Conservation (phyloP, 805 yeast genomes). For the Naumovozyma baii region DNA sequence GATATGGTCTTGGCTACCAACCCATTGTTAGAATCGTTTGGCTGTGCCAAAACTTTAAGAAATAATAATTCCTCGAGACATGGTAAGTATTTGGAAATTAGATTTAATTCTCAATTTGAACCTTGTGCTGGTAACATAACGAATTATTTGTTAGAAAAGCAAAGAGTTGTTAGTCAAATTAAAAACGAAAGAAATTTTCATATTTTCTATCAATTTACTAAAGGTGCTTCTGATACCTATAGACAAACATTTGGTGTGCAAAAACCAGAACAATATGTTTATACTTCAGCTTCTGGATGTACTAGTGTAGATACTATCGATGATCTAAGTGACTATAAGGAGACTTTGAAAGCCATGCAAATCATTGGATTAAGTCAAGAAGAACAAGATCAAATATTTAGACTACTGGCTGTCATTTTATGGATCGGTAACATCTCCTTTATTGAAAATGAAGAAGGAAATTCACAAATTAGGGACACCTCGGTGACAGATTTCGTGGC, state of each 20-base stretch:
- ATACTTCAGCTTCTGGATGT: constrained; percentile 81
- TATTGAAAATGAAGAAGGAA: constrained; percentile 77
- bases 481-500: constrained; percentile 94
- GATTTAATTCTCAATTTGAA: constrained; percentile 69
- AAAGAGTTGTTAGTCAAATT: constrained; percentile 93
- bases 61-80: constrained; percentile 96
- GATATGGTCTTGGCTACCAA: constrained; percentile 98
- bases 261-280: constrained; percentile 83
- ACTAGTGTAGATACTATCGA: constrained; percentile 79
- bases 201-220: constrained; percentile 91
- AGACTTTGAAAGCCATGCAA: constrained; percentile 77
- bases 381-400: constrained; percentile 87
- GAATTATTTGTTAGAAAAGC: constrained; percentile 86
- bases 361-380: constrained; percentile 71
- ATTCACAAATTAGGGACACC: constrained; percentile 69
- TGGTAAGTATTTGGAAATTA: constrained; percentile 90
- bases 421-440: constrained; percentile 95
- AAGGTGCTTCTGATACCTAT: constrained; percentile 76
- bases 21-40: constrained; percentile 96
- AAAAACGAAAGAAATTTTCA: constrained; percentile 91
- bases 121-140: constrained; percentile 96
- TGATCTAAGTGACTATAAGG: constrained; percentile 69
- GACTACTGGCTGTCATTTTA: constrained; percentile 70
- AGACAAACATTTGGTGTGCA: constrained; percentile 84
- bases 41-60: constrained; percentile 95